phyloP scores from a whole-genome alignment of 768 basidiomycete genomes.

The Royoungia palumana region DNA sequence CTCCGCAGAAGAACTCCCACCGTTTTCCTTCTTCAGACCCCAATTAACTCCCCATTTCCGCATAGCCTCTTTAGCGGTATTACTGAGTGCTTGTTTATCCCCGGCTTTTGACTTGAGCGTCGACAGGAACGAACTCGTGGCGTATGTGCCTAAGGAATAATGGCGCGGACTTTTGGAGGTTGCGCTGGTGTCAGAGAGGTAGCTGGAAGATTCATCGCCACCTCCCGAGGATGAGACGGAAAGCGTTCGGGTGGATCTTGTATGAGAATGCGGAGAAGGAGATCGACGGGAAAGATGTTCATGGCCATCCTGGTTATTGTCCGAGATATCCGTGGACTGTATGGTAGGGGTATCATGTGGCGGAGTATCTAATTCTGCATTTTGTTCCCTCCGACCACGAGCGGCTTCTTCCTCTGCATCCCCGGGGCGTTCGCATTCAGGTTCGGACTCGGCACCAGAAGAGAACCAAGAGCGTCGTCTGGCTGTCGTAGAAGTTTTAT shows the following conservation, averaged over 20 bases:
- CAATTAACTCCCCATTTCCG: slow-evolving; percentile 91
- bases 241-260: slow-evolving; percentile 34
- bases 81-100: slow-evolving; percentile 84
- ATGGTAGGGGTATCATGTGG: slow-evolving; percentile 5
- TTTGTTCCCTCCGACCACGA: slow-evolving; percentile 26
- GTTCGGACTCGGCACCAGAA: slow-evolving; percentile 38
- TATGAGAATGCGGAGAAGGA: slow-evolving; percentile 43
- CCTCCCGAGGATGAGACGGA: slow-evolving; percentile 34
- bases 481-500: slow-evolving; percentile 26
- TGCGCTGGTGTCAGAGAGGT: slow-evolving; percentile 33
- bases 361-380: slow-evolving; percentile 30
- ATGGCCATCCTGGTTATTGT: slow-evolving; percentile 18
- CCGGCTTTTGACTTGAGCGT: slow-evolving; percentile 71
- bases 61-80: slow-evolving; percentile 85
- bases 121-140: slow-evolving; percentile 64
- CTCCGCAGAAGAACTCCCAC: slow-evolving; percentile 31
- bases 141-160: slow-evolving; percentile 38
- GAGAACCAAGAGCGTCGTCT: slow-evolving; percentile 60
- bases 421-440: slow-evolving; percentile 17
- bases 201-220: slow-evolving; percentile 27
- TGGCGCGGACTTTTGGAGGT: slow-evolving; percentile 38
- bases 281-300: slow-evolving; percentile 35
- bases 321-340: slow-evolving; percentile 10
- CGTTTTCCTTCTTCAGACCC: slow-evolving; percentile 58
- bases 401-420: slow-evolving; percentile 23